Base-by-base conservation (phyloP, 305 asterid genomes). In the Fraxinus nigra region DNA sequence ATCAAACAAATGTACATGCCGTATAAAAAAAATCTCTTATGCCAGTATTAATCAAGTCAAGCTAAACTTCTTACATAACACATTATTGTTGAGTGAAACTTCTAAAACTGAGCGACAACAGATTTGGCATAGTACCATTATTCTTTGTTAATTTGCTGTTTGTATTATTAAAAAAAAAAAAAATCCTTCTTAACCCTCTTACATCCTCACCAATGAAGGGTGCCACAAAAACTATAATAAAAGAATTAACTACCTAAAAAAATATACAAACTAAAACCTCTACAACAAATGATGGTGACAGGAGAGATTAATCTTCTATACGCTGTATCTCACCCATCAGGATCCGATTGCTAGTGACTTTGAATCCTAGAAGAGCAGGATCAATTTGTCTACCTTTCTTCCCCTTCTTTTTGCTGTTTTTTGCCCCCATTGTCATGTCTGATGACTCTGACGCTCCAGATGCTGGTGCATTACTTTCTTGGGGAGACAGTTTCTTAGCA, bases 271-370 rank as follows among this genome's bases (percentile, higher is more conserved):
- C 10, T 5, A 3, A 69, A 69, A 69, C 22, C 75, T 69, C 75
- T 69, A 69, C 75, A 69, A 69, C 75, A 69, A 16, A 69, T 69
- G 37, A 9, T 40, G 40, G 43, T 51, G 67, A 28, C 26, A 28
- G 43, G 46, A 79, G 46, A 30, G 51, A 28, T 85, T 88, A 94
- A 87, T 97, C 99, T 37, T 94, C 99, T 80, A 92, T 28, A 63
- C 98, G 84, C 78, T 97, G 99, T 80, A 97, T 94, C 84, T 97
- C 99, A 5, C 99, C 99, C 98, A 92, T 96, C 97, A 94, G 89
- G 84, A 94, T 97, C 63, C 98, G 95, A 84, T 94, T 97, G 88
- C 99, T 94, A 2, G 97, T 91, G 14, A 97, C 99, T 90, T 93
- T 97, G 90, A 97, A 97, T 5, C 99, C 99, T 26, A 97, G 98